These are phyloP conservation scores for Rosa multiflora DNA, from an alignment of 306 rosid genomes.

Conservation along the genomic window DNA sequence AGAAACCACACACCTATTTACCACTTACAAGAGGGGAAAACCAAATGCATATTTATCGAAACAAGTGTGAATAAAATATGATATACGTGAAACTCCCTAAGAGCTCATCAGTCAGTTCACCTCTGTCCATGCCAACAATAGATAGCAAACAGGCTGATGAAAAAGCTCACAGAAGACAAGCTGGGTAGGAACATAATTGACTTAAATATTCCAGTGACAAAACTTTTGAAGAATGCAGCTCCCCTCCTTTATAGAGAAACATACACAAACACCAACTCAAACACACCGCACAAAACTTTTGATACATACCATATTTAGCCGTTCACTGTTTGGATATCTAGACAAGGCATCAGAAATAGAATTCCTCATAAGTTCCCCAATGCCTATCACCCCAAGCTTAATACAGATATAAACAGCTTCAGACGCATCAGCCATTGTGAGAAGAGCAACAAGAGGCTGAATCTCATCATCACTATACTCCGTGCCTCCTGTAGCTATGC, in stretches of 20 bases:
- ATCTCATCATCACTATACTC: constrained; percentile 88
- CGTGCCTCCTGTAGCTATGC: constrained; percentile 60
- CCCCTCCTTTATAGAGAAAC: not conserved
- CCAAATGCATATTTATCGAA: not conserved
- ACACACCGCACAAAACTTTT: constrained; percentile 4
- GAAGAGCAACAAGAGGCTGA: constrained; percentile 85
- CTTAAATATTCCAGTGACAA: not conserved
- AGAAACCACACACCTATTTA: not conserved
- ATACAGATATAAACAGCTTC: constrained; percentile 91
- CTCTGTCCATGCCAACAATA: not conserved
- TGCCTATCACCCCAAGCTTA: constrained; percentile 93
- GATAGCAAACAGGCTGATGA: not conserved
- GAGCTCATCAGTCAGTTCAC: constrained; percentile 2
- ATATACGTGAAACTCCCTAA: not conserved
- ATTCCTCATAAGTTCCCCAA: constrained; percentile 88
- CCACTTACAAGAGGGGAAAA: constrained; percentile 1
- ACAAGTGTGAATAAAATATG: not conserved
- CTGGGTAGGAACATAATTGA: not conserved
- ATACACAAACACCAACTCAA: constrained; percentile 6
- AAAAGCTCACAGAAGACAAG: not conserved
- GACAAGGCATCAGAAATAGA: constrained; percentile 73
- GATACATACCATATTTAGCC: constrained; percentile 68
- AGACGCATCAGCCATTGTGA: constrained; percentile 82
- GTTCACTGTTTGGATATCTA: constrained; percentile 79
- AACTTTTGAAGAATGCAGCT: not conserved